Base-by-base conservation (phyloP, 371 early-diverging fungal species). In the Syncephalastrum monosporum region DNA sequence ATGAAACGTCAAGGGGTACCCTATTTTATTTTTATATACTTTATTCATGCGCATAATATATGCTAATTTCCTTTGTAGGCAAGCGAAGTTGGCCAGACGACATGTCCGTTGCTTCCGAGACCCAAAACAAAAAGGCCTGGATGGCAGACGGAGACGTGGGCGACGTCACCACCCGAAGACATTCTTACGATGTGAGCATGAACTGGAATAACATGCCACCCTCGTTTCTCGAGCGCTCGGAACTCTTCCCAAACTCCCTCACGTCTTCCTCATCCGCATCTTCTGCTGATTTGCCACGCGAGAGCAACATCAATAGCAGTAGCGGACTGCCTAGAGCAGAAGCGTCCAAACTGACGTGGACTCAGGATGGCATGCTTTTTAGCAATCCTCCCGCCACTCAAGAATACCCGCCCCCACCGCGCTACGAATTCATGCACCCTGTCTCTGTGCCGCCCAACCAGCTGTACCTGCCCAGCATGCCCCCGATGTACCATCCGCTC, bases 171-270 rank as follows among this genome's bases (percentile, higher is more conserved):
- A 73, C 15, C 66, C 38, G 38, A 10, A 3, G 77, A 6, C 63
- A 76, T 52, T 76, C 77, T n/a, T 71, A 70, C 49, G 69, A 76
- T 60, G 68, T 62, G 2, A 63, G 56, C 47, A 73, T 71, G 67
- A 61, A 63, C 21, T 76, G 77, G 77, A 55, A 68, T 21, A 68
- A 64, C 3, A 73, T 73, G 71, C 73, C 73, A 16, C 61, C 62
- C 7, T 54, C 61, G 0, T 74, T 74, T 42, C 42, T 67, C 27
- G 72, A 71, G 33, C 57, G 69, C 47, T 53, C 67, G 13, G 59
- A 60, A 42, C 60, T 73, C 6, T 53, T 59, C 38, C 63, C 54
- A 38, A 48, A 53, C 56, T 10, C 33, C 4, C 46, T 42, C 47
- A 27, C 46, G 6, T 47, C 56, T 47, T 55, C 56, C 13, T 16